phyloP scores from a whole-genome alignment of 768 basidiomycete species.

The Harrya chromipes region DNA sequence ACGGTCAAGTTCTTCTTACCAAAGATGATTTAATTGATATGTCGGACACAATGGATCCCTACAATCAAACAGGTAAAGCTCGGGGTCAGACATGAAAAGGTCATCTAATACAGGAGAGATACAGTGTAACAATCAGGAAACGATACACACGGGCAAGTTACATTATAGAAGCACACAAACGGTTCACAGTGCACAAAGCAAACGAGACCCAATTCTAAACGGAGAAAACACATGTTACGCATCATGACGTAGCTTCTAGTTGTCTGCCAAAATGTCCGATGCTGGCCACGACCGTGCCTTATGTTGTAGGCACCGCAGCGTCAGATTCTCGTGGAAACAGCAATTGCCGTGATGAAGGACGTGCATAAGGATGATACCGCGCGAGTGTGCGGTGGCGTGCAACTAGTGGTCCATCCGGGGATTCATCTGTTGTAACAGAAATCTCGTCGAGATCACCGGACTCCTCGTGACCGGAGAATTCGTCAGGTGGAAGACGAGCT shows the following conservation, averaged over 20 bases:
- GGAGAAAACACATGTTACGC: too few relatives aligned
- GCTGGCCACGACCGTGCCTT: background rate
- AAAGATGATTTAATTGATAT: background rate
- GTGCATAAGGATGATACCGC: slow-evolving; percentile 20
- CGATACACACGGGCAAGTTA: background rate
- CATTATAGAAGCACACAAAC: background rate
- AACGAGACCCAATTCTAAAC: background rate
- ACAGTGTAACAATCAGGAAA: background rate
- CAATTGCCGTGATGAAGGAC: slow-evolving; percentile 13
- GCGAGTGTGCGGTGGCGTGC: background rate
- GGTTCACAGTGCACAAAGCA: background rate
- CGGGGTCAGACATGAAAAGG: background rate
- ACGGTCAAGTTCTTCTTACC: background rate
- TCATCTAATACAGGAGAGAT: background rate
- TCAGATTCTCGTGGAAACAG: slow-evolving; percentile 16
- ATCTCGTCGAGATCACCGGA: background rate
- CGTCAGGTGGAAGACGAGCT: slow-evolving; percentile 19
- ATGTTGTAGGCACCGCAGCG: background rate
- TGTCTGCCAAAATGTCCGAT: too few relatives aligned
- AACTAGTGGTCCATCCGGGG: slow-evolving; percentile 19
- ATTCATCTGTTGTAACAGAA: background rate
- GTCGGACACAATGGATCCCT: background rate
- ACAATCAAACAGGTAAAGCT: background rate
- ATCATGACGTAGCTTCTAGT: background rate
- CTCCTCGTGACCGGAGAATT: too few relatives aligned